Percentiles rank a stretch among this genome's conserved stretches.
phyloP scores from a whole-genome alignment of 495 filamentous ascomycete species.

The Letharia lupina region DNA sequence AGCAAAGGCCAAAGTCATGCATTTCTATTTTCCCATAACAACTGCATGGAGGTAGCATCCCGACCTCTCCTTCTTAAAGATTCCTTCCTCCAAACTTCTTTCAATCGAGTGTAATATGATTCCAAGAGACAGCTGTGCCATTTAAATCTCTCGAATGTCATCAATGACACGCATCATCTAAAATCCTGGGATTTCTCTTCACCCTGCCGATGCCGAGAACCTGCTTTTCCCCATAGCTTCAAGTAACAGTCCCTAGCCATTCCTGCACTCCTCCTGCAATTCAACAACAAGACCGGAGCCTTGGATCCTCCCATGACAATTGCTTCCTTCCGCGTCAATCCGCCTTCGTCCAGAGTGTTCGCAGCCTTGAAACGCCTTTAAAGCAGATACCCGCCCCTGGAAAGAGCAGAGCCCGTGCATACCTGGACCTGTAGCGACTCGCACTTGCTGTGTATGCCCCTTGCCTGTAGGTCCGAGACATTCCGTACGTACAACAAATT shows the following conservation, averaged over 20 bases:
- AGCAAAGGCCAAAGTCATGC: neutral
- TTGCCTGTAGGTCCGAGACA: neutral
- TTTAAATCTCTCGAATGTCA: neutral
- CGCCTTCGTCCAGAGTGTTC: neutral
- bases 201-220: neutral
- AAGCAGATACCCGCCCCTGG: neutral
- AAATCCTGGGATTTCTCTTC: neutral
- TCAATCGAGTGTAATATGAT: neutral
- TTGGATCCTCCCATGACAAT: neutral
- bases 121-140: neutral
- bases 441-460: neutral
- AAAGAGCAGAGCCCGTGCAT: neutral
- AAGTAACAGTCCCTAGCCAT: neutral
- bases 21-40: neutral
- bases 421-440: neutral
- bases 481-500: conserved; percentile 6
- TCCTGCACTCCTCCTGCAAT: neutral
- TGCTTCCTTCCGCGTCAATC: neutral
- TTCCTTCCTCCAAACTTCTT: neutral
- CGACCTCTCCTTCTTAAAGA: neutral
- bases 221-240: neutral
- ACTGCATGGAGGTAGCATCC: neutral
- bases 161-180: neutral
- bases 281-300: neutral
- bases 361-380: neutral